phyloP scores from a whole-genome alignment of 1,139 yeast genomes.

The Sugiyamaella sp. region DNA sequence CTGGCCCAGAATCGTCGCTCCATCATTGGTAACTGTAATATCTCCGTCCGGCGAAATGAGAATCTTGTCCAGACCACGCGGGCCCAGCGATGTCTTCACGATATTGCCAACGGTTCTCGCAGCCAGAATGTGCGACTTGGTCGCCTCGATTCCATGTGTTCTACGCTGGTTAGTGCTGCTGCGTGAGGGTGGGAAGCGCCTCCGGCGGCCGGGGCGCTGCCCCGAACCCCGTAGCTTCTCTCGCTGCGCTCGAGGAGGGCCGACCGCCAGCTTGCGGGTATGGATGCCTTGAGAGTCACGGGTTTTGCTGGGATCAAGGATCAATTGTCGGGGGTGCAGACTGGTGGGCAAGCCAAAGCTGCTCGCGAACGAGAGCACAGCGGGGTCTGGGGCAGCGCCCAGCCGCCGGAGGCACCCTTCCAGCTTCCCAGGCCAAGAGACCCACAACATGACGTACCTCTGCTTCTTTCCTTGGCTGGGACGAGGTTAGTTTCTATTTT shows the following conservation, averaged over 20 bases:
- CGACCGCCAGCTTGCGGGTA: too few relatives aligned
- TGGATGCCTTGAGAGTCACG: too few relatives aligned
- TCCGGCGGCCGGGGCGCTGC: slow-evolving; percentile 15
- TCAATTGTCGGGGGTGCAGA: not conserved
- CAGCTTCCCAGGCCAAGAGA: too few relatives aligned
- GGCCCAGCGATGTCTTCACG: slow-evolving; percentile 91
- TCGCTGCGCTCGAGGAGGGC: slow-evolving; percentile 4
- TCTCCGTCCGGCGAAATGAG: slow-evolving; percentile 94
- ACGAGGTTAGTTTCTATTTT: slow-evolving; percentile 10
- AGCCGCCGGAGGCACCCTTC: not conserved
- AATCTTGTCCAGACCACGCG: slow-evolving; percentile 97
- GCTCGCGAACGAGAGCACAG: not conserved
- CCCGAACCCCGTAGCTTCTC: slow-evolving; percentile 4
- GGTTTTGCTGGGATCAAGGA: too few relatives aligned
- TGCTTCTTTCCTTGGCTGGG: slow-evolving; percentile 80
- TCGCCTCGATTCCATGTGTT: slow-evolving; percentile 92
- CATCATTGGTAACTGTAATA: slow-evolving; percentile 96
- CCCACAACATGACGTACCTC: slow-evolving; percentile 37
- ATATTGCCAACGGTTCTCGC: slow-evolving; percentile 95
- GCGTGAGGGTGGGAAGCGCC: not conserved
- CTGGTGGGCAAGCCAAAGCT: not conserved
- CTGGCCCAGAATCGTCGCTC: slow-evolving; percentile 93
- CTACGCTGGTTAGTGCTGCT: slow-evolving; percentile 38
- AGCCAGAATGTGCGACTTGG: slow-evolving; percentile 88
- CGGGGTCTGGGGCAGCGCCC: not conserved